Evolutionary conservation across 192 early-diverging fungal genomes (phyloP).

Genomic region (Chytriomyces confervae): DNA sequence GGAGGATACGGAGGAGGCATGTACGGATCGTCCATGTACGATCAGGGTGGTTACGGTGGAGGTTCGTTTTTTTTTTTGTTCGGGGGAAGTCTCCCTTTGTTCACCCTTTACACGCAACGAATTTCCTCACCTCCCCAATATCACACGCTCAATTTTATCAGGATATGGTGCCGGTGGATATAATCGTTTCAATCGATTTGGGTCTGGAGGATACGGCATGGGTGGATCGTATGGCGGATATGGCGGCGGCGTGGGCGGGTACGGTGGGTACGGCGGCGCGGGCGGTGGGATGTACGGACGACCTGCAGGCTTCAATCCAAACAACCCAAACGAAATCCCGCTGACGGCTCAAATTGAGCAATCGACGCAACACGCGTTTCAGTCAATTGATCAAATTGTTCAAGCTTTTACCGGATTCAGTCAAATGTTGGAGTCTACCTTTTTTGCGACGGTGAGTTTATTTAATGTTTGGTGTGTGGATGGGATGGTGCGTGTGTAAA

Average conservation of each 20-base stretch:
- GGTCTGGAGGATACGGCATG: constrained; percentile 34
- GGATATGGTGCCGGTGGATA: constrained; percentile 14
- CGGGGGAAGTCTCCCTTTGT: background rate
- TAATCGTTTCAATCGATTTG: constrained; percentile 24
- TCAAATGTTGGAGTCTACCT: constrained; percentile 97
- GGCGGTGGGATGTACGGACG: constrained; percentile 41
- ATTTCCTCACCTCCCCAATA: background rate
- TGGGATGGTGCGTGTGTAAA: background rate
- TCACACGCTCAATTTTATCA: background rate
- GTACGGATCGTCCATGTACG: constrained; percentile 34
- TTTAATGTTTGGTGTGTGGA: constrained; percentile 51
- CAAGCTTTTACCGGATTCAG: constrained; percentile 97
- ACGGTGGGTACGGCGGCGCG: constrained; percentile 61
- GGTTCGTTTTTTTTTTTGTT: background rate
- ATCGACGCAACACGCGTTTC: constrained; percentile 89
- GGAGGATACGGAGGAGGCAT: constrained; percentile 13
- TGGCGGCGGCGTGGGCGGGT: constrained; percentile 53
- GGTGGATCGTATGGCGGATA: constrained; percentile 40
- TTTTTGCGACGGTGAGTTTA: constrained; percentile 86
- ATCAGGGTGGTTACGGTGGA: constrained; percentile 9
- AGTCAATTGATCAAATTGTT: constrained; percentile 90
- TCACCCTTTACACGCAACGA: background rate
- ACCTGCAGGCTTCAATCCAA: constrained; percentile 57
- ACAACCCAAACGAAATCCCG: constrained; percentile 68
- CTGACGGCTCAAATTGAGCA: constrained; percentile 86